Base-by-base conservation (phyloP, 495 filamentous ascomycete genomes). In the Daldinia caldariorum region DNA sequence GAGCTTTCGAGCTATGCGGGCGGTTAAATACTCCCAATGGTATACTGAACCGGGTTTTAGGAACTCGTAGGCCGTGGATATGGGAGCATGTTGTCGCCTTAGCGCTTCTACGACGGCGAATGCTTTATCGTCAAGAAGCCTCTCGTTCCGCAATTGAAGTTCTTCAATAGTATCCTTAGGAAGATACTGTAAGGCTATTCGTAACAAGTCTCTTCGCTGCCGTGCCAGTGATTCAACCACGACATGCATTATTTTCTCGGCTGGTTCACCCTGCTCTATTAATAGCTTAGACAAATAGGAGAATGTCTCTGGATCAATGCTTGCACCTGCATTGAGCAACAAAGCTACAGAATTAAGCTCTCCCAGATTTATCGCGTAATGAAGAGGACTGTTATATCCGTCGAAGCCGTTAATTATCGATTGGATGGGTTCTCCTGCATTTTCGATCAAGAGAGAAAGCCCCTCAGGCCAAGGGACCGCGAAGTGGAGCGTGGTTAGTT, bases 381-480 rank as follows among this genome's bases (percentile, higher is more conserved):
- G 14, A 5, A 69, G 58, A 45, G 59, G 41, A 6, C 29, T 63
- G 4, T 0, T 0, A 14, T 16, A n/a, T 41, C 3, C 16, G 12
- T 39, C 13, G 3, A 3, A 0, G 8, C 1, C 3, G 26, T 63
- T 59, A 10, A 69, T 69, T 53, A 69, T 54, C 4, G 54, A 45
- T 45, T 37, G 10, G n/a, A 55, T 49, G 20, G 35, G 16, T 3
- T 54, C 29, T 4, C 49, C 54, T 14, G 4, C 66, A 2, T 54
- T 26, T 12, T 69, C 26, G 5, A 69, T 54, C 9, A 69, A 7
- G 4, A 63, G 63, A 22, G 37, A 41, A 3, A 69, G 60, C 0
- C 66, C 66, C 45, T 34, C 54, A 31, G 54, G 59, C 66, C 66
- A 69, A 6, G 53, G 59, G 2, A 31, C 16, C 16, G 60, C 66